Evolutionary conservation across 208 protist species (phyloP), one percentile per base, ranked within the genome.

Genomic region (Trypanosoma vivax): DNA sequence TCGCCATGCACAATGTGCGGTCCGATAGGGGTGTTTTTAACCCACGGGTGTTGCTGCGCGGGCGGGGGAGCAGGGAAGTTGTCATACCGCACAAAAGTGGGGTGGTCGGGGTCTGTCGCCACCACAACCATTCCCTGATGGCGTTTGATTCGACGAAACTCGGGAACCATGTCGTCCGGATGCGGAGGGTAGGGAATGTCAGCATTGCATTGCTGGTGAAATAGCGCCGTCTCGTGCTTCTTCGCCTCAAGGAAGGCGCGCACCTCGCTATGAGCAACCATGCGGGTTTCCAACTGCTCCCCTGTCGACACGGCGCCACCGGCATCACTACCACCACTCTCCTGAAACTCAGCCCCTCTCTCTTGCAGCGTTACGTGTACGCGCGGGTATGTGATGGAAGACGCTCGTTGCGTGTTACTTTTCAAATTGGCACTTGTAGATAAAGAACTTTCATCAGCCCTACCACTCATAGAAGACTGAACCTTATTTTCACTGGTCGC

Each of bases 1-100:
- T 94, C 87, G 9, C 87, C 87, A 61, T 94, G 87, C 27, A 80
- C 42, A 43, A 94, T 85, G 60, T 77, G 64, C 7, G 70, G 70
- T 0, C 87, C 87, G 23, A 79, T 80, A 2, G 83, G 83, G 3
- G 80, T 88, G 49, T 76, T 59, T 47, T 75, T 68, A 39, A 91
- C 71, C 83, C 87, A 94, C 48, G 87, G 87, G 50, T 94, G 87
- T 57, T 42, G 30, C 11, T 41, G 31, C 13, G 83, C 40, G 1
- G 78, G 78, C 21, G 80, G 83, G 19, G 83, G 56, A 60, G 60
- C 45, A 28, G 85, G 60, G 25, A 60, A 59, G n/a, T 67, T 57
- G 34, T 91, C 80, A 6, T 59, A 65, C 13, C 83, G 80, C 13
- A 40, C 49, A 65, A 87, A 88, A 9, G 48, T 64, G 0, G 80